These are phyloP conservation scores for Scorias spongiosa DNA, from an alignment of 2,329 filamentous ascomycete genomes.

Conservation along the genomic window DNA sequence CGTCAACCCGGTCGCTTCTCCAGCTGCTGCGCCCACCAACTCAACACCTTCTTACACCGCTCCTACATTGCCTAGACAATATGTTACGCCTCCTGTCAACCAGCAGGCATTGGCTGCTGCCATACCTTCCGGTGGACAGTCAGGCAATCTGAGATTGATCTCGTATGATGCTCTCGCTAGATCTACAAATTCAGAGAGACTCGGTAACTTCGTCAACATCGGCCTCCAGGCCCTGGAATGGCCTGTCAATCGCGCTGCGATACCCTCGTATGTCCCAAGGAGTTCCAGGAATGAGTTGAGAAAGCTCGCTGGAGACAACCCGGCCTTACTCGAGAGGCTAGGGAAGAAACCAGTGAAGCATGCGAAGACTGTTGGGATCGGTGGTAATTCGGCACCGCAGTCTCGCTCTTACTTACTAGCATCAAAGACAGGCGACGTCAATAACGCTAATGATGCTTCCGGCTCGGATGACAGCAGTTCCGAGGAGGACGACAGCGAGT, in stretches of 20 bases:
- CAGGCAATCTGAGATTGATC: conserved; percentile 27
- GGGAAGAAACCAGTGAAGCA: conserved; percentile 20
- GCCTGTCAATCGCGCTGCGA: conserved; percentile 27
- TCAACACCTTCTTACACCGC: neutral
- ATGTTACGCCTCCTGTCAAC: conserved; percentile 8
- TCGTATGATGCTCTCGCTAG: conserved; percentile 26
- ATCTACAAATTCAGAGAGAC: conserved; percentile 28
- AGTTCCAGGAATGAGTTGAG: conserved; percentile 32
- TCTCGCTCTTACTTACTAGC: neutral
- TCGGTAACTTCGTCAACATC: conserved; percentile 30
- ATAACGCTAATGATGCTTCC: conserved; percentile 25
- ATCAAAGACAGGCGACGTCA: neutral
- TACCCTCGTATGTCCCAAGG: conserved; percentile 28
- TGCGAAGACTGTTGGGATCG: conserved; percentile 2
- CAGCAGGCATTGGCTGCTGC: conserved; percentile 12
- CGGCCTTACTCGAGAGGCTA: conserved; percentile 24
- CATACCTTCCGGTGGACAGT: conserved; percentile 14
- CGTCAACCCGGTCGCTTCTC: neutral
- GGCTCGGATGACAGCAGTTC: conserved; percentile 31
- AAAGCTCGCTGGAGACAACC: conserved; percentile 26
- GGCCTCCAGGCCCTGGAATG: conserved; percentile 27
- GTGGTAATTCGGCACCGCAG: neutral
- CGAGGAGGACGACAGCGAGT: conserved; percentile 33
- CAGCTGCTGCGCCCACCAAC: neutral
- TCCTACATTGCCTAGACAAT: neutral